Percentiles rank a stretch among this genome's conserved stretches.
These are phyloP conservation scores for Microcyclosporella mali DNA, from an alignment of 2,329 filamentous ascomycete species.

Conservation along the genomic window DNA sequence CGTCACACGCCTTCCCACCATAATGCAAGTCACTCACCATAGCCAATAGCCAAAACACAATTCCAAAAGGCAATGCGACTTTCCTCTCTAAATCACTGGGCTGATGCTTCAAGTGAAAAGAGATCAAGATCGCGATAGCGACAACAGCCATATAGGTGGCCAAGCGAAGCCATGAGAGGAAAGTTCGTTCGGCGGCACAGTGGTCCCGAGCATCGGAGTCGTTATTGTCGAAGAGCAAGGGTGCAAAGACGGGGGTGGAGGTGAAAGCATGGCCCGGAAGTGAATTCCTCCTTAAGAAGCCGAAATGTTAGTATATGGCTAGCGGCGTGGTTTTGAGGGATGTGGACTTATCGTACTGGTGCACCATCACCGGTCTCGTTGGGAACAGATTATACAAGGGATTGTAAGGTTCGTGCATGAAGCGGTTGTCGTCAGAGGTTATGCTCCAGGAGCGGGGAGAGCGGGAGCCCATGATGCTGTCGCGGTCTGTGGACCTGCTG, in stretches of 20 bases:
- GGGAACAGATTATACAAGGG: slow-evolving; percentile 49
- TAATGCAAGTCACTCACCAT: slow-evolving; percentile 37
- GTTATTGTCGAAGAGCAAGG: slow-evolving; percentile 68
- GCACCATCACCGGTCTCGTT: slow-evolving; percentile 44
- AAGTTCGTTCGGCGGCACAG: slow-evolving; percentile 74
- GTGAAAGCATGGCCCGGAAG: slow-evolving; percentile 48
- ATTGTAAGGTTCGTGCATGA: slow-evolving; percentile 38
- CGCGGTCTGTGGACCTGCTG: too few species aligned
- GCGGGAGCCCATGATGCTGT: slow-evolving; percentile 4
- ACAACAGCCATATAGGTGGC: slow-evolving; percentile 88
- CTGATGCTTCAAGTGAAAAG: slow-evolving; percentile 77
- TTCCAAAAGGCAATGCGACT: slow-evolving; percentile 75
- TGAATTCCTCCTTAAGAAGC: slow-evolving; percentile 33
- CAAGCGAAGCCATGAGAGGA: slow-evolving; percentile 85
- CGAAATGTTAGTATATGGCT: neutral
- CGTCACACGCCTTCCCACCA: too few species aligned
- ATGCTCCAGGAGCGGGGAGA: slow-evolving; percentile 9
- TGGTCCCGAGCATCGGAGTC: slow-evolving; percentile 70
- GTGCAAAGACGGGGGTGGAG: slow-evolving; percentile 57
- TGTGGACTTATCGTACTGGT: slow-evolving; percentile 42
- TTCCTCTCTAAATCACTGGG: slow-evolving; percentile 65
- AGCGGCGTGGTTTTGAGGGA: neutral
- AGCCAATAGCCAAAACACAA: slow-evolving; percentile 80
- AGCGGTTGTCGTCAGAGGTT: slow-evolving; percentile 22
- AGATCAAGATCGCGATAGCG: slow-evolving; percentile 81